Evolutionary conservation across 2,329 filamentous ascomycete species (phyloP).

Genomic region (Xylariaceae sp.): DNA sequence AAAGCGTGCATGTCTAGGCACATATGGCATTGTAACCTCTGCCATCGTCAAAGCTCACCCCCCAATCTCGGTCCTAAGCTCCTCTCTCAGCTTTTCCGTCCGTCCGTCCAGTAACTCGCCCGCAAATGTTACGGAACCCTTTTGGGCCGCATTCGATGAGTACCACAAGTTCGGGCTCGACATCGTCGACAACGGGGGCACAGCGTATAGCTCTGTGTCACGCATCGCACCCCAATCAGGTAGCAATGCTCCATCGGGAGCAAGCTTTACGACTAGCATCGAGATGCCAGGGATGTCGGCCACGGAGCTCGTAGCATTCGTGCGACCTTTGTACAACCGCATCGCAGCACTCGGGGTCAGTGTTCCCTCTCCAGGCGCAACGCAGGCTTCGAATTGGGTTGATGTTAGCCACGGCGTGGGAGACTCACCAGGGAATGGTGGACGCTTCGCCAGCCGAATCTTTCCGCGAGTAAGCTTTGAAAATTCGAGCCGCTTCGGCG

Average conservation of each 20-base stretch:
- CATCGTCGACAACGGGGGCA: slow-evolving; percentile 46
- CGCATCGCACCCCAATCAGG: slow-evolving; percentile 27
- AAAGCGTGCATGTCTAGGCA: slow-evolving; percentile 26
- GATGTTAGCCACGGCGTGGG: slow-evolving; percentile 35
- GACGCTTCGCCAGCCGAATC: slow-evolving; percentile 43
- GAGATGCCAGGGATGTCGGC: slow-evolving; percentile 43
- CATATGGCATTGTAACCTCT: slow-evolving; percentile 43
- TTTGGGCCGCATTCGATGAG: slow-evolving; percentile 44
- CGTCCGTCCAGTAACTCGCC: slow-evolving; percentile 17
- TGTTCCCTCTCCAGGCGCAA: slow-evolving; percentile 36
- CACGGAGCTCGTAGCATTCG: slow-evolving; percentile 36
- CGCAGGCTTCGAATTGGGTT: slow-evolving; percentile 41
- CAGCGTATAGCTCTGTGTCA: slow-evolving; percentile 45
- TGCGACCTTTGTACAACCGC: slow-evolving; percentile 43
- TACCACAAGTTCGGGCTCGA: slow-evolving; percentile 45
- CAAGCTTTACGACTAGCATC: slow-evolving; percentile 43
- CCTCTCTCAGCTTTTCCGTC: slow-evolving; percentile 33
- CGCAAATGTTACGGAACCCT: slow-evolving; percentile 26
- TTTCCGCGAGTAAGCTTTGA: slow-evolving; percentile 42
- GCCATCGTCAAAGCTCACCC: slow-evolving; percentile 42
- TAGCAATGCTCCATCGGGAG: slow-evolving; percentile 33
- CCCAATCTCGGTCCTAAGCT: slow-evolving; percentile 29
- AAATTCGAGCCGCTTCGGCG: slow-evolving; percentile 28
- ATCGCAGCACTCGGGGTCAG: slow-evolving; percentile 43
- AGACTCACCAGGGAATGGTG: slow-evolving; percentile 38